Evolutionary conservation across 2,329 filamentous ascomycete species (phyloP), one percentile per base, ranked within the genome.

Genomic region (Didymella lethalis): DNA sequence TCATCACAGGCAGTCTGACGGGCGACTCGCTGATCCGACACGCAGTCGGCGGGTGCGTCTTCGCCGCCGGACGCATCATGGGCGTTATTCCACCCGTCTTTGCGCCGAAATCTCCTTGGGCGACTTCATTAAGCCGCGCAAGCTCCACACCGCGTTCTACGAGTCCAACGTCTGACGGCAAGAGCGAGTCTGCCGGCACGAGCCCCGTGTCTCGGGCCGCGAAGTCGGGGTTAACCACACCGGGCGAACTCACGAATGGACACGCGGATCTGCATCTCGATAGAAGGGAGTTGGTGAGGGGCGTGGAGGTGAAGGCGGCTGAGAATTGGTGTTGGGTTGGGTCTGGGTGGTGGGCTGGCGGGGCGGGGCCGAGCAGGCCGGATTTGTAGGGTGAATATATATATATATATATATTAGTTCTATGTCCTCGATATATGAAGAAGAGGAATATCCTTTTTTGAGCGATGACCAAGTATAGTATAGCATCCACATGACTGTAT

Each of bases 21-120:
- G 86, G 86, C 4, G 86, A 88, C 68, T 86, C 85, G 2, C 76
- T 88, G 3, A 83, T 88, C 26, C 78, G 85, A 1, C 86, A 86
- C 65, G 84, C 84, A 8, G 84, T 86, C 28, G 85, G 86, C 2
- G 83, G 85, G 5, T 87, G 85, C 63, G 81, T 84, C 7, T 84
- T 84, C 65, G 80, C 83, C 4, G 86, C 85, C 4, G 82, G 84
- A 4, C 82, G 79, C 60, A 80, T 87, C 20, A 41, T 74, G 16
- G 65, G 65, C 26, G 57, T 48, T 10, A 71, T 75, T n/a, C 64
- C 70, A 1, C 61, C 67, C 12, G 62, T 48, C 1, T 71, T 67
- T 40, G 53, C 63, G 0, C 46, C 65, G 1, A 63, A n/a, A 8
- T 52, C 61, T 7, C 61, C 64, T 11, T 57, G 58, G 7, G 41